phyloP scores from a whole-genome alignment of 2,329 filamentous ascomycete genomes.

The Curvularia lunata region DNA sequence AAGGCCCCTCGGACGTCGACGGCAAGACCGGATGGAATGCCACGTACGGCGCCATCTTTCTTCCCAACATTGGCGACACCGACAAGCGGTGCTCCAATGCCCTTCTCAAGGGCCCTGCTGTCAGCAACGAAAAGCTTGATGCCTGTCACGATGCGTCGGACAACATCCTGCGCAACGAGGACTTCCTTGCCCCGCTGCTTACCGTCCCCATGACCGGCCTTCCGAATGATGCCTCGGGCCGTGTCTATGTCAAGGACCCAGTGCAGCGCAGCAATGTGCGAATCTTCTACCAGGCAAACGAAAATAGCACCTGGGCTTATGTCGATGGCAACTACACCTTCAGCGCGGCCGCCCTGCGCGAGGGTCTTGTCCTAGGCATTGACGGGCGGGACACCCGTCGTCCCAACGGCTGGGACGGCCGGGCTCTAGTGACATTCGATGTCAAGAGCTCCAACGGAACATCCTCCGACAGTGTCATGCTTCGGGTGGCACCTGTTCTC shows the following conservation, averaged over 20 bases:
- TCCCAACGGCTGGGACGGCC: constrained; percentile 20
- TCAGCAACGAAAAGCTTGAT: constrained; percentile 35
- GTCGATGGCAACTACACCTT: constrained; percentile 31
- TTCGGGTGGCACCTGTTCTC: constrained; percentile 26
- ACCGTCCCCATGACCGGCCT: constrained; percentile 33
- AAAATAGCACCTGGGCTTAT: constrained; percentile 6
- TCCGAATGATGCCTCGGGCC: constrained; percentile 1
- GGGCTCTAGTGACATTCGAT: constrained; percentile 30
- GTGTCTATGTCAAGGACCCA: constrained; percentile 8
- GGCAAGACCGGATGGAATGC: constrained; percentile 36
- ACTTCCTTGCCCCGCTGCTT: constrained; percentile 44
- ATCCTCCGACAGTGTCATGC: constrained; percentile 35
- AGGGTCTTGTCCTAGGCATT: constrained; percentile 47
- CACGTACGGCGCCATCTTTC: constrained; percentile 43
- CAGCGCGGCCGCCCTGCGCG: constrained; percentile 30
- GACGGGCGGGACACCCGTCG: constrained; percentile 42
- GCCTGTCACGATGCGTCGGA: constrained; percentile 49
- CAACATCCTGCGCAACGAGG: constrained; percentile 39
- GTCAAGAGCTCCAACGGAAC: constrained; percentile 29
- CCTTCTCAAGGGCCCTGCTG: not conserved
- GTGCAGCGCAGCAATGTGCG: constrained; percentile 12
- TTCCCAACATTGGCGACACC: constrained; percentile 49
- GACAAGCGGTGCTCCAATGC: constrained; percentile 37
- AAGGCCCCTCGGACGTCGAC: constrained; percentile 19
- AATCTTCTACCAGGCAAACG: constrained; percentile 9